Evolutionary conservation across 1,139 yeast genomes (phyloP).

Genomic region (Diutina mesorugosa): DNA sequence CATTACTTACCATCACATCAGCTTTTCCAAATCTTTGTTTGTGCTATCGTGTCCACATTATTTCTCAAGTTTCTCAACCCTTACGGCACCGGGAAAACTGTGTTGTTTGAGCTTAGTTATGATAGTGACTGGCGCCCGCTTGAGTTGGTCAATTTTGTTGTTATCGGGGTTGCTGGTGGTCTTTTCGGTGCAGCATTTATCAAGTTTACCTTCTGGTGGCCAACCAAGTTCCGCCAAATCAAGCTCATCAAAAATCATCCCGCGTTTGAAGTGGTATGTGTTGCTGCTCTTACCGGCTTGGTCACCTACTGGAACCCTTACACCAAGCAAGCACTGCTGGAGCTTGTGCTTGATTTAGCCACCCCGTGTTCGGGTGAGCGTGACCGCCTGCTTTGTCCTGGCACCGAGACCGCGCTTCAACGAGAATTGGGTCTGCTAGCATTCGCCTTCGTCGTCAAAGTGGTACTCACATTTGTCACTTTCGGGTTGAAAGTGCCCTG

Average conservation of each 20-base stretch:
- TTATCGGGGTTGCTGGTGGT: constrained; percentile 47
- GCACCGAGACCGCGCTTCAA: constrained; percentile 14
- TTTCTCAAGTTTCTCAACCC: constrained; percentile 47
- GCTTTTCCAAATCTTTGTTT: constrained; percentile 44
- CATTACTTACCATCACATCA: constrained; percentile 48
- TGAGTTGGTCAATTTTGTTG: constrained; percentile 34
- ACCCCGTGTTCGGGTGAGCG: constrained; percentile 28
- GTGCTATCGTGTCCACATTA: constrained; percentile 46
- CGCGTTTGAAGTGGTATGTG: constrained; percentile 31
- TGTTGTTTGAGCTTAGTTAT: constrained; percentile 43
- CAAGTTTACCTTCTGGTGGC: constrained; percentile 40
- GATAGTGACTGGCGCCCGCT: constrained; percentile 40
- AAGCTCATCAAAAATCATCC: constrained; percentile 27
- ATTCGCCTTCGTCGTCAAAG: constrained; percentile 34
- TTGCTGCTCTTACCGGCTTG: constrained; percentile 36
- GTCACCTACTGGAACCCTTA: constrained; percentile 40
- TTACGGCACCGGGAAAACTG: constrained; percentile 52
- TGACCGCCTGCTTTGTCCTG: constrained; percentile 31
- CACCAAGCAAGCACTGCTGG: constrained; percentile 41
- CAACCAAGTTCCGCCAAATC: constrained; percentile 23
- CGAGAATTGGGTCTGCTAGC: constrained; percentile 21
- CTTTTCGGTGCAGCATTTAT: constrained; percentile 43
- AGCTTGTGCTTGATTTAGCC: constrained; percentile 39
- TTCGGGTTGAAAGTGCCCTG: constrained; percentile 54
- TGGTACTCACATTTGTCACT: constrained; percentile 36